These are phyloP conservation scores for Ustulina deusta DNA, from an alignment of 2,329 filamentous ascomycete species.

Conservation along the genomic window DNA sequence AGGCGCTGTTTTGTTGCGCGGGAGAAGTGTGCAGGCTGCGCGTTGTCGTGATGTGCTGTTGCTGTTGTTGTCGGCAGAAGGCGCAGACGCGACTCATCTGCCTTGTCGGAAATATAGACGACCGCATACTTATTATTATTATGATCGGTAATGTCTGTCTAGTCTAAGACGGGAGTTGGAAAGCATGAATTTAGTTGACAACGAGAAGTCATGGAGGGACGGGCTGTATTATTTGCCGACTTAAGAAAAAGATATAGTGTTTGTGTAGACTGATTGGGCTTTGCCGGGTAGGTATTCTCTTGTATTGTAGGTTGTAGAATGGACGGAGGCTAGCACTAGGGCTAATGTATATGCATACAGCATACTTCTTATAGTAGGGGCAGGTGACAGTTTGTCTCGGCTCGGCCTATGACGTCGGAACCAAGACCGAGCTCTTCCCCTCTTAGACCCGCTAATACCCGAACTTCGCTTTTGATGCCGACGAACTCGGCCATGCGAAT, in stretches of 20 bases:
- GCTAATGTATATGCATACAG: too few species aligned
- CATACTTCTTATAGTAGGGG: too few species aligned
- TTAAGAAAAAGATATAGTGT: neutral
- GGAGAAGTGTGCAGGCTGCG: slow-evolving; percentile 16
- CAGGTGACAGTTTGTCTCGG: slow-evolving; percentile 14
- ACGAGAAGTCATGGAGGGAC: too few species aligned
- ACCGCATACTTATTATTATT: slow-evolving; percentile 42
- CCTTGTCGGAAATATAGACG: slow-evolving; percentile 40
- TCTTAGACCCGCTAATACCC: slow-evolving; percentile 37
- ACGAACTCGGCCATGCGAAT: slow-evolving; percentile 3
- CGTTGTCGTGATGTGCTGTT: slow-evolving; percentile 22
- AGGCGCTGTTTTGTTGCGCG: neutral
- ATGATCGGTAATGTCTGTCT: neutral
- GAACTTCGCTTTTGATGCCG: slow-evolving; percentile 18
- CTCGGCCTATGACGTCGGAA: slow-evolving; percentile 37
- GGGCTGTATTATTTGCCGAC: neutral
- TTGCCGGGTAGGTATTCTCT: too few species aligned
- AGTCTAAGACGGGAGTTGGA: neutral
- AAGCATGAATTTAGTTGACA: neutral
- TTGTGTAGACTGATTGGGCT: too few species aligned
- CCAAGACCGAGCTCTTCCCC: slow-evolving; percentile 10
- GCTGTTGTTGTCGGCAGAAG: slow-evolving; percentile 44
- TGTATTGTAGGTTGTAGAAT: too few species aligned
- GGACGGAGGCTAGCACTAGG: too few species aligned
- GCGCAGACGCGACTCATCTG: slow-evolving; percentile 47